phyloP scores from a whole-genome alignment of 352 stramenopile genomes.

The Phytophthora boehmeriae region DNA sequence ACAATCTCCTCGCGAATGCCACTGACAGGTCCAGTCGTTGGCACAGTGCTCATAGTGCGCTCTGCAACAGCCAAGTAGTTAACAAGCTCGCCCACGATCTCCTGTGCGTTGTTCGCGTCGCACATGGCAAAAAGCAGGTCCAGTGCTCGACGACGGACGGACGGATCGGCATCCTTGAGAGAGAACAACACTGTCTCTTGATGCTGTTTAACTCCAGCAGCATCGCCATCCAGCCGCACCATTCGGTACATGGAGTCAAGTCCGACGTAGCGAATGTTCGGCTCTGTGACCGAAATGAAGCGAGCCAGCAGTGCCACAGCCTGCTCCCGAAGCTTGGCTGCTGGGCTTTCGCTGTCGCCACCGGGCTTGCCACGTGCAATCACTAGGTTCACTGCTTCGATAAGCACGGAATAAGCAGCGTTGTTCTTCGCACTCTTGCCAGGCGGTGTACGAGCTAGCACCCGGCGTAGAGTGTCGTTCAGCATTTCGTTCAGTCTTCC shows the following conservation, averaged over 20 bases:
- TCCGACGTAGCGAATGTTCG: constrained; percentile 98
- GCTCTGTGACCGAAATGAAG: constrained; percentile 97
- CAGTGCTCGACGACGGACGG: constrained; percentile 93
- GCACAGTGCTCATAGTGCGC: constrained; percentile 52
- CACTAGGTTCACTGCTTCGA: constrained; percentile 98
- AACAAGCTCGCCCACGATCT: constrained; percentile 97
- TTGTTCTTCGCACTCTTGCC: constrained; percentile 94
- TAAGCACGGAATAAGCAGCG: constrained; percentile 96
- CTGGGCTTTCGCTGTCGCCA: constrained; percentile 28
- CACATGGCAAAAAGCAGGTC: constrained; percentile 99
- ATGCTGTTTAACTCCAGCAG: constrained; percentile 93
- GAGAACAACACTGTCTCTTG: constrained; percentile 95
- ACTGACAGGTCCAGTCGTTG: constrained; percentile 22
- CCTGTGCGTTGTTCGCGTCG: constrained; percentile 94
- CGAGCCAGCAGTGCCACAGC: constrained; percentile 94
- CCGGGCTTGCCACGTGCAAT: constrained; percentile 91
- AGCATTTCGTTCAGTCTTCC: constrained; percentile 68
- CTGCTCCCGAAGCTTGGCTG: constrained; percentile 89
- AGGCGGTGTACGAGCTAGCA: constrained; percentile 90
- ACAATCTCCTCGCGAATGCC: constrained; percentile 96
- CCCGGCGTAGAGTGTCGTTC: constrained; percentile 91
- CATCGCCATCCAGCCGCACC: constrained; percentile 87
- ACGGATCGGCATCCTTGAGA: constrained; percentile 97
- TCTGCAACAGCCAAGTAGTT: constrained; percentile 94
- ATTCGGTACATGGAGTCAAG: constrained; percentile 97